Evolutionary conservation across 2,329 filamentous ascomycete species (phyloP).

Genomic region (Escovopsis sp.): DNA sequence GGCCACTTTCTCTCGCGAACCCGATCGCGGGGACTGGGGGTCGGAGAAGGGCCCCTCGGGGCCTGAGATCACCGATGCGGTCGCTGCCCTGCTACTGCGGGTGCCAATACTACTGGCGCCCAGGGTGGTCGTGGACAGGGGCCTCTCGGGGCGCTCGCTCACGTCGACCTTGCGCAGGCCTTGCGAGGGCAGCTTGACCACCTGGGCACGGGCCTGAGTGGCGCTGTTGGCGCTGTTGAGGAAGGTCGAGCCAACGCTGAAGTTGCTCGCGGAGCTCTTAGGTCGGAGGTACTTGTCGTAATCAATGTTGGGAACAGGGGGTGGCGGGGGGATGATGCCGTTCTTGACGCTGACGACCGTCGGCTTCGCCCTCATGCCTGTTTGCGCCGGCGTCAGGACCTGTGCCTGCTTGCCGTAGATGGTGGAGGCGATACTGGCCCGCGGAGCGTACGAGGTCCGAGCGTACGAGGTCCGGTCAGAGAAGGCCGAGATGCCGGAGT

Average conservation of each 20-base stretch:
- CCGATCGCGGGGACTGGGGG: constrained; percentile 23
- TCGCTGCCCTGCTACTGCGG: no score
- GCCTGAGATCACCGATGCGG: no score
- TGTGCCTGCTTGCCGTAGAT: constrained; percentile 88
- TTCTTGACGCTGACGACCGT: constrained; percentile 83
- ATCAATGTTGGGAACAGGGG: constrained; percentile 61
- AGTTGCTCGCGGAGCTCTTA: constrained; percentile 41
- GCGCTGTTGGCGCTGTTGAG: constrained; percentile 49
- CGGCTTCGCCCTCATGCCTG: constrained; percentile 74
- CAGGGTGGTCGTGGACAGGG: constrained; percentile 10
- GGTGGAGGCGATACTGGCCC: constrained; percentile 74
- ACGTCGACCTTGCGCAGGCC: constrained; percentile 31
- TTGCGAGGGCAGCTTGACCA: constrained; percentile 39
- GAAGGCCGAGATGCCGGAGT: constrained; percentile 57
- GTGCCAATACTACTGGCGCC: constrained; percentile 1
- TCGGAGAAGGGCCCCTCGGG: constrained; percentile 46
- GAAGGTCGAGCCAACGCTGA: constrained; percentile 54
- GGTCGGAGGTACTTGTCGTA: constrained; percentile 38
- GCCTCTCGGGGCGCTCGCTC: constrained; percentile 22
- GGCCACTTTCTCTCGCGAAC: constrained; percentile 5
- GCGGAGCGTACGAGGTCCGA: constrained; percentile 40
- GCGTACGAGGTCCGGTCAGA: constrained; percentile 48
- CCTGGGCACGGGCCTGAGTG: constrained; percentile 40
- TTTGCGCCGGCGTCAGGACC: constrained; percentile 68
- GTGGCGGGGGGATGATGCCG: constrained; percentile 38